Evolutionary conservation across 1,139 yeast genomes (phyloP), one percentile per base, ranked within the genome.

Genomic region (Blastobotrys capitulatus): DNA sequence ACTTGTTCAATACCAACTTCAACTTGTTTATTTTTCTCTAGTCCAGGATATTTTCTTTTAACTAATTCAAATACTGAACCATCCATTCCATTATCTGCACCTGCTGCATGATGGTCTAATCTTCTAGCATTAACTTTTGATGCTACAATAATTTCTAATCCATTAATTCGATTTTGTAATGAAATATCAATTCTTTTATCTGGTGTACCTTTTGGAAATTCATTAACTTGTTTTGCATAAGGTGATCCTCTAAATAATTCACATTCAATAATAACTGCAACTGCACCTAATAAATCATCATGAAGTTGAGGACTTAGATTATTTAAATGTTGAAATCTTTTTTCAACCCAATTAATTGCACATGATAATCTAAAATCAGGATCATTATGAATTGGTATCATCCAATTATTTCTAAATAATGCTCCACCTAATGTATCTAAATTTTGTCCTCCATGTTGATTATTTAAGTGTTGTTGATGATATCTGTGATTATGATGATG

Each of bases 51-150:
- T 34, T 43, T 43, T 19, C 46, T 29, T 15, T 27, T 35, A 4
- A 43, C 46, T 13, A 43, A 25, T 10, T 43, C 40, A n/a, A 43
- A 22, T 19, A 43, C 46, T 19, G 46, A 43, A 25, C 46, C 46
- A 26, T 43, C 46, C 27, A 43, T 43, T 1, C 46, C 46, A 34
- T 43, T 35, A 13, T 43, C 25, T 1, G 46, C 32, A 7, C 46
- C 46, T n/a, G 46, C 46, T 7, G 46, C 46, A 35, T 43, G 46
- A 25, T 43, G 46, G 34, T 43, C 46, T 8, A 43, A 34, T 25
- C 40, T 19, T 20, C 40, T n/a, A n/a, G 40, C 40, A 22, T 43
- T 43, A 15, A 43, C 40, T 16, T 43, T 43, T 19, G 40, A 34
- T 15, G 46, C 46, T n/a, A 43, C 46, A 5, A 43, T 32, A 25